A percentile compares a stretch with the other conserved stretches of the same genome.
These are phyloP conservation scores for Melampsora americana DNA, from an alignment of 1,284 basidiomycete genomes.

Conservation along the genomic window DNA sequence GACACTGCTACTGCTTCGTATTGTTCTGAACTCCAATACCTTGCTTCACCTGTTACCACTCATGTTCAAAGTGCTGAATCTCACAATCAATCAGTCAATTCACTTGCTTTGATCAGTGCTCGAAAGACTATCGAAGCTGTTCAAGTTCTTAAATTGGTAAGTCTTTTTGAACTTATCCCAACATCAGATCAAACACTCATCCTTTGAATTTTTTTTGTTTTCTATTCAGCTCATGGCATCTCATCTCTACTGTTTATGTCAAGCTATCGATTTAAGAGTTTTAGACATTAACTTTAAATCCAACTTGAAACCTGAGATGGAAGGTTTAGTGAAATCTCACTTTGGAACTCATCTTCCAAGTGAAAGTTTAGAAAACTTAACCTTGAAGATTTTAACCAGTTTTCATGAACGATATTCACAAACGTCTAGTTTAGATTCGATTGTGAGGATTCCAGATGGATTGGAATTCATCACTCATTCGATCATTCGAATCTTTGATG, in stretches of 20 bases:
- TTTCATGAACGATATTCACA: constrained; percentile 11
- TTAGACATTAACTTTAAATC: constrained; percentile 9
- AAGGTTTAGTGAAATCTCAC: not conserved
- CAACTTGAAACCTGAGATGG: not conserved
- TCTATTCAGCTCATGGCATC: constrained; percentile 38
- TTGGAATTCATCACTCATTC: not conserved
- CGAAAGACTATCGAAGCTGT: constrained; percentile 71
- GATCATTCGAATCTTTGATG: not conserved
- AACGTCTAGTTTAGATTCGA: constrained; percentile 28
- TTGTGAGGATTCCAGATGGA: not conserved
- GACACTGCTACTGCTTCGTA: constrained; percentile 80
- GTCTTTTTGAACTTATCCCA: not conserved
- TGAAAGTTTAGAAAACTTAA: not conserved
- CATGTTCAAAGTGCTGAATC: constrained; percentile 56
- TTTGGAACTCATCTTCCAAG: not conserved
- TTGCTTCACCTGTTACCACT: constrained; percentile 80
- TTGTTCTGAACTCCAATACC: constrained; percentile 71
- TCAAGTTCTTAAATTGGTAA: constrained; percentile 66
- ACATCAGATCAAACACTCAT: not conserved
- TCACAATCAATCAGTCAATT: constrained; percentile 80
- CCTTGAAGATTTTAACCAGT: not conserved
- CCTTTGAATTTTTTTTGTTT: not conserved
- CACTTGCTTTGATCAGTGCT: constrained; percentile 72
- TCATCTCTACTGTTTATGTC: constrained; percentile 37
- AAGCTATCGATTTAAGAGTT: constrained; percentile 39